Evolutionary conservation across 78 protist genomes (phyloP), one percentile per base, ranked within the genome.

Genomic region (Tieghemostelium lacteum): DNA sequence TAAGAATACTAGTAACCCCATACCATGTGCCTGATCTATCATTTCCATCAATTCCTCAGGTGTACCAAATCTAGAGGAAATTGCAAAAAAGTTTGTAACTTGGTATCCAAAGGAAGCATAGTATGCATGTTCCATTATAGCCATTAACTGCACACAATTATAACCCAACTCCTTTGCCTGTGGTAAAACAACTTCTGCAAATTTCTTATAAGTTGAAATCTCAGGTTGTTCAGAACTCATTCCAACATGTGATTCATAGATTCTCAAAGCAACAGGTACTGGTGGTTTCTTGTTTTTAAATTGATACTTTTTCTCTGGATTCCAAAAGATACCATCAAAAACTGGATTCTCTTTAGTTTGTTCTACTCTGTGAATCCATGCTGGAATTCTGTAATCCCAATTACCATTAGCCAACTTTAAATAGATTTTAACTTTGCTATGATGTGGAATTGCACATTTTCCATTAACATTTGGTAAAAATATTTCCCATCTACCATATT

Each of bases 41-140:
- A 98, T 93, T 24, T 63, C 63, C 78, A 87, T 93, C 62, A 98
- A 93, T 42, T 94, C 98, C 34, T 92, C 95, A 0, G 95, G 95
- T 37, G 95, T 92, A 52, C 95, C 95, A 29, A 85, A 92, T n/a
- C 95, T 70, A 28, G 83, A 42, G 2, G 75, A 42, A 7, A 93
- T 87, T 0, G 98, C 98, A 49, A 93, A 96, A 52, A 94, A 94
- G 62, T 69, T 67, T 5, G 98, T 94, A 12, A 96, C 97, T 73
- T 85, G 98, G 86, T 97, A 98, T 1, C 98, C 98, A 69, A 97
- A 97, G 17, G 94, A 80, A 17, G 98, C 99, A 85, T 98, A 98
- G 93, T 97, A 98, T 0, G 98, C 97, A 73, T 98, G 99, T 88
- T 98, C 99, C 97, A 78, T 92, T 58, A 98, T 65, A 7, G 99